phyloP scores from a whole-genome alignment of 1,284 basidiomycete species.

The Puccinia triticina region DNA sequence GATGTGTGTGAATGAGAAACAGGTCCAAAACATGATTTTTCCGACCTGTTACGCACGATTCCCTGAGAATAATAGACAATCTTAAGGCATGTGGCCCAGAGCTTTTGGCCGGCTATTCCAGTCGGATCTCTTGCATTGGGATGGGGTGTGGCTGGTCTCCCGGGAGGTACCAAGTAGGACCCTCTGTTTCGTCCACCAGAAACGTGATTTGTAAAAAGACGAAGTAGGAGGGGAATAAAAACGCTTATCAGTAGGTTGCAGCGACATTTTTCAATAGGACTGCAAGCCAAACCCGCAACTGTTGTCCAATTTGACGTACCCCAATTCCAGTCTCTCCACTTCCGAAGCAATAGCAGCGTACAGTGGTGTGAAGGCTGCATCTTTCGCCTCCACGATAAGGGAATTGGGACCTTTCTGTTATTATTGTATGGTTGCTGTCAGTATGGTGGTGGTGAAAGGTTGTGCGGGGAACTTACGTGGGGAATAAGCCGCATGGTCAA shows the following conservation, averaged over 20 bases:
- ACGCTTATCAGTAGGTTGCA: background rate
- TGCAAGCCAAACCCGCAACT: background rate
- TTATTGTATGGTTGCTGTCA: background rate
- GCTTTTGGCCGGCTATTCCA: conserved; percentile 10
- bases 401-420: conserved; percentile 4
- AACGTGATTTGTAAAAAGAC: background rate
- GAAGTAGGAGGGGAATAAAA: too few relatives aligned
- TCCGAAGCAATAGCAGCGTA: conserved; percentile 19
- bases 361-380: conserved; percentile 29
- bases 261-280: background rate
- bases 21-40: background rate
- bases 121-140: conserved; percentile 16
- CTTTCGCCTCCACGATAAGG: background rate
- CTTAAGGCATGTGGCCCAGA: background rate
- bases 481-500: conserved; percentile 8
- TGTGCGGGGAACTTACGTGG: background rate
- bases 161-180: conserved; percentile 19
- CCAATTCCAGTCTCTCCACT: conserved; percentile 17
- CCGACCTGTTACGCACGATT: background rate
- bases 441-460: background rate
- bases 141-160: conserved; percentile 16
- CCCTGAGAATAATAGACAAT: background rate
- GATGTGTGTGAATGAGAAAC: background rate
- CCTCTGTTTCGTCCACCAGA: background rate
- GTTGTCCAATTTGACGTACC: background rate